These are phyloP conservation scores for Glonium stellatum DNA, from an alignment of 495 filamentous ascomycete genomes.

Conservation along the genomic window DNA sequence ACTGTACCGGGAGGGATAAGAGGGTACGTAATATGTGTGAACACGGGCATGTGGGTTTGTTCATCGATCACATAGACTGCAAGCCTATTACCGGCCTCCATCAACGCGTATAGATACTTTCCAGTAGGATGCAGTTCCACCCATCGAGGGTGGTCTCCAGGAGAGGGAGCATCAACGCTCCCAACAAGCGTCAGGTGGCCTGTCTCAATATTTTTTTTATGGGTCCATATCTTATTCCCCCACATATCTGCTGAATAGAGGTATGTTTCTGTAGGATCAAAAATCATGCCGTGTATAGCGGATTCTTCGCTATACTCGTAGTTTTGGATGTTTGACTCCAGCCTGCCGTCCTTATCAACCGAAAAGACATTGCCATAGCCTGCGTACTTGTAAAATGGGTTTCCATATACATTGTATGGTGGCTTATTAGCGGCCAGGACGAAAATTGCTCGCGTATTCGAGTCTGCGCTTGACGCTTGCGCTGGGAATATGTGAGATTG, in stretches of 20 bases:
- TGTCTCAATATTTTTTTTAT: constrained; percentile 58
- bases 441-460: constrained; percentile 82
- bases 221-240: constrained; percentile 81
- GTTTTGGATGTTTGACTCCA: constrained; percentile 68
- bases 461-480: constrained; percentile 56
- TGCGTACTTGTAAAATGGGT: constrained; percentile 80
- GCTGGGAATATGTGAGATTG: constrained; percentile 42
- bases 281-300: constrained; percentile 84
- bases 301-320: constrained; percentile 66
- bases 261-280: constrained; percentile 75
- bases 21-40: constrained; percentile 68
- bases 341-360: constrained; percentile 52
- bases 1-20: constrained; percentile 61
- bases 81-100: constrained; percentile 77
- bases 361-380: constrained; percentile 74
- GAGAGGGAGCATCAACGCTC: constrained; percentile 59
- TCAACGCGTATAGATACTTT: constrained; percentile 73
- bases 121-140: constrained; percentile 70
- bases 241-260: constrained; percentile 79
- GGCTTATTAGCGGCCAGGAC: constrained; percentile 67
- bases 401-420: constrained; percentile 74
- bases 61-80: constrained; percentile 75
- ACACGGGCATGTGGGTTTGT: constrained; percentile 69
- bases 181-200: constrained; percentile 62
- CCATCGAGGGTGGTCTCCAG: constrained; percentile 75